phyloP scores from a whole-genome alignment of 345 rosid genomes.

The Eucalyptus dawsonii region DNA sequence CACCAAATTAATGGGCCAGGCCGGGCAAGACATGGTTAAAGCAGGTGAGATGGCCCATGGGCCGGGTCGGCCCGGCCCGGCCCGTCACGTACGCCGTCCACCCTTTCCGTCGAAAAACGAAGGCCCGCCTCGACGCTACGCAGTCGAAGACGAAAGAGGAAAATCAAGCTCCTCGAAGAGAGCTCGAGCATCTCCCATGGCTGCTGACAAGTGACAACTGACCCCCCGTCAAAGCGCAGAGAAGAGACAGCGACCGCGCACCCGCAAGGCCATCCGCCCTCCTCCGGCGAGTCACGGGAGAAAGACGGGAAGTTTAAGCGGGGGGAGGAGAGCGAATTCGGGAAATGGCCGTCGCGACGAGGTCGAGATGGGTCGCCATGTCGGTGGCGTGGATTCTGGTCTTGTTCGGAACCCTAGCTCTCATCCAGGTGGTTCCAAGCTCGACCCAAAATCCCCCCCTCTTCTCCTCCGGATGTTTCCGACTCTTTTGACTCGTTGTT shows the following conservation, averaged over 20 bases:
- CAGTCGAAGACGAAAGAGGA: neutral
- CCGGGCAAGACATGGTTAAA: neutral
- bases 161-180: neutral
- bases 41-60: neutral
- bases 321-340: neutral
- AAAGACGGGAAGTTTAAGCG: neutral
- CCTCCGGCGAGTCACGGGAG: neutral
- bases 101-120: neutral
- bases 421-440: constrained; percentile 46
- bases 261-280: neutral
- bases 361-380: constrained; percentile 31
- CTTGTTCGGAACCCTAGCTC: constrained; percentile 51
- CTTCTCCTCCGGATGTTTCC: neutral
- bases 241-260: neutral
- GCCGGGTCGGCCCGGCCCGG: neutral
- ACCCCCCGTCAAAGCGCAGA: neutral
- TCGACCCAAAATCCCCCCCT: neutral
- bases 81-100: neutral
- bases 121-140: neutral
- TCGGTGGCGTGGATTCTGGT: constrained; percentile 44
- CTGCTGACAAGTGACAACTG: neutral
- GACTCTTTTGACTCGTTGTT: neutral
- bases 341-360: constrained; percentile 41
- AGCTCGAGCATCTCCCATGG: neutral
- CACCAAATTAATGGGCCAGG: neutral